Evolutionary conservation across 495 filamentous ascomycete genomes (phyloP).

Genomic region (Aspergillus kassunensis): DNA sequence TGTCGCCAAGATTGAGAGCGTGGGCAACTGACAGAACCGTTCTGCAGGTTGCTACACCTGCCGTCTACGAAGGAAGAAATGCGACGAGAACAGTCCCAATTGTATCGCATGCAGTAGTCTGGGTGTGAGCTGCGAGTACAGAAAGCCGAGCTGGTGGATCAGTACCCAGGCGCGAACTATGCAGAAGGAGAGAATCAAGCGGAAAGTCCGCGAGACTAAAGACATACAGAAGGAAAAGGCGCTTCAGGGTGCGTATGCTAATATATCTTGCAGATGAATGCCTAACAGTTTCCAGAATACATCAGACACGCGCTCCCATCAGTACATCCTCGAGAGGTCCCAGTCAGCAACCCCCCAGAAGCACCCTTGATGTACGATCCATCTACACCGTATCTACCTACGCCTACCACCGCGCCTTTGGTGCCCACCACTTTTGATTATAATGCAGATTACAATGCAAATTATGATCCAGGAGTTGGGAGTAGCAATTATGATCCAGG

Average conservation of each 20-base stretch:
- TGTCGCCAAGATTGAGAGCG: not conserved
- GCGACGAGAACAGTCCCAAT: conserved; percentile 79
- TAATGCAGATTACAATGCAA: too few relatives aligned
- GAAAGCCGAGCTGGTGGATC: conserved; percentile 91
- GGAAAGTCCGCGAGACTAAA: conserved; percentile 91
- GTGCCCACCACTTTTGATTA: not conserved
- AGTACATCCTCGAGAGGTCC: conserved; percentile 43
- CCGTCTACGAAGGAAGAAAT: conserved; percentile 91
- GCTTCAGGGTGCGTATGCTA: conserved; percentile 28
- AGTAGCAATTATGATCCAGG: not conserved
- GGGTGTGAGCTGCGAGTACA: conserved; percentile 83
- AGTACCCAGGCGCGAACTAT: conserved; percentile 71
- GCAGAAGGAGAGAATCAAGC: conserved; percentile 91
- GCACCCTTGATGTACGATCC: not conserved
- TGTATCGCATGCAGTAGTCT: conserved; percentile 86
- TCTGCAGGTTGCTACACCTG: conserved; percentile 90
- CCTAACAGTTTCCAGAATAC: conserved; percentile 4
- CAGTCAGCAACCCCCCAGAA: not conserved
- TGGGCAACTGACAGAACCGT: not conserved
- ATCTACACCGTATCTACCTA: conserved; percentile 1
- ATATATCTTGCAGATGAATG: not conserved
- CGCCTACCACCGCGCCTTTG: not conserved
- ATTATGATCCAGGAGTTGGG: too few relatives aligned
- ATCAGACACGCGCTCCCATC: conserved; percentile 36
- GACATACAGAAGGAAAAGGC: conserved; percentile 67